A percentile compares a stretch with the other conserved stretches of the same genome.
Evolutionary conservation across 1,284 basidiomycete species (phyloP).

Genomic region (Irpex sp.): DNA sequence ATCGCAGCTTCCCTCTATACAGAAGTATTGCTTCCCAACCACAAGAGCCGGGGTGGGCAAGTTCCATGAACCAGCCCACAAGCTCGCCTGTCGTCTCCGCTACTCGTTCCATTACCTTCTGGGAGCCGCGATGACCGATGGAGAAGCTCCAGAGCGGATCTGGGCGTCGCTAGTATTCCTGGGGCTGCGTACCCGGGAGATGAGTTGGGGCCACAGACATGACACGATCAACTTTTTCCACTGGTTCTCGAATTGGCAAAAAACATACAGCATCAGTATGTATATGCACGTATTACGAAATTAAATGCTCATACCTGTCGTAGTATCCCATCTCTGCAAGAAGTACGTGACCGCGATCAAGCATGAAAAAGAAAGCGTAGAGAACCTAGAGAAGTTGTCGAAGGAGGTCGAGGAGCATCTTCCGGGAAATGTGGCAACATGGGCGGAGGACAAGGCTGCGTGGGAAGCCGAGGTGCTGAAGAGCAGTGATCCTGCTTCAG

Average conservation of each 20-base stretch:
- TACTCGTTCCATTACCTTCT: slow-evolving; percentile 16
- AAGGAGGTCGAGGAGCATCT: no score
- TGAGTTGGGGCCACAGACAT: slow-evolving; percentile 15
- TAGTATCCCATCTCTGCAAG: neutral
- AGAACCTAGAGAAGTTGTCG: neutral
- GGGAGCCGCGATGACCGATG: slow-evolving; percentile 14
- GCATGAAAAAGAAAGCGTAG: neutral
- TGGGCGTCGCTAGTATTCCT: slow-evolving; percentile 15
- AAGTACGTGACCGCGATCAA: neutral
- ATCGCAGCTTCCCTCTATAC: neutral
- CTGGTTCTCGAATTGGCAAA: neutral
- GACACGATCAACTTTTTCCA: slow-evolving; percentile 17
- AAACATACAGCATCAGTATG: slow-evolving; percentile 4
- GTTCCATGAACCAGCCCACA: slow-evolving; percentile 19
- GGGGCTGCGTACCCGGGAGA: slow-evolving; percentile 15
- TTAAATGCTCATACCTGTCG: neutral
- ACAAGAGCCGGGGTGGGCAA: slow-evolving; percentile 14
- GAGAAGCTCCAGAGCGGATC: slow-evolving; percentile 15
- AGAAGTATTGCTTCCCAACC: neutral
- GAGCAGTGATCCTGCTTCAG: neutral
- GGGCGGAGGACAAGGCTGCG: no score
- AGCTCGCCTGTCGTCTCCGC: slow-evolving; percentile 10
- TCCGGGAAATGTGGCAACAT: no score
- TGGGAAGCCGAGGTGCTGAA: no score
- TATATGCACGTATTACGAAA: neutral